A percentile compares a stretch with the other conserved stretches of the same genome.
These are phyloP conservation scores for Epithele typhae DNA, from an alignment of 768 basidiomycete genomes.

Conservation along the genomic window DNA sequence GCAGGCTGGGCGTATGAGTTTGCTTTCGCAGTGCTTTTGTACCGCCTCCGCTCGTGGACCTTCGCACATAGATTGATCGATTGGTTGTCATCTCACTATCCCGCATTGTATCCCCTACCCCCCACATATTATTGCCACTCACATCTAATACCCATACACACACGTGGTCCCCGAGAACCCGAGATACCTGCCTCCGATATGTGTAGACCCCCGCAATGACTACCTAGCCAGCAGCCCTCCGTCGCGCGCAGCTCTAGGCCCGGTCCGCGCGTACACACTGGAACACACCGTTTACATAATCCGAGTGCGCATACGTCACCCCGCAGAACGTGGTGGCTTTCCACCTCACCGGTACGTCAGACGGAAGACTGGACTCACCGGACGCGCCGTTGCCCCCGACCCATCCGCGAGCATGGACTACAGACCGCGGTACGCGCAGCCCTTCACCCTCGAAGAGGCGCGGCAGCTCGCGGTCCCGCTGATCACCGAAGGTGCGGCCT, in stretches of 20 bases:
- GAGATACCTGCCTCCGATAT: no score
- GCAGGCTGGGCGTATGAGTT: slow-evolving; percentile 51
- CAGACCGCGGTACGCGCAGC: slow-evolving; percentile 63
- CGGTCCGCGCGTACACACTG: slow-evolving; percentile 7
- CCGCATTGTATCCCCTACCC: slow-evolving; percentile 19
- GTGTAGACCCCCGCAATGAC: no score
- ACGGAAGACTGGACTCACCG: no score
- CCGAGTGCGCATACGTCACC: background rate
- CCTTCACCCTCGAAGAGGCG: slow-evolving; percentile 68
- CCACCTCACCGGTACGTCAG: no score
- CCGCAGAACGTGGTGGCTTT: background rate
- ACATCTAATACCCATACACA: slow-evolving; percentile 10
- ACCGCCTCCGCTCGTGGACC: background rate
- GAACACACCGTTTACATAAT: slow-evolving; percentile 14
- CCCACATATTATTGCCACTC: slow-evolving; percentile 4
- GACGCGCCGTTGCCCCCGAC: no score
- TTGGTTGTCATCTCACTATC: background rate
- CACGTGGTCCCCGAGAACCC: background rate
- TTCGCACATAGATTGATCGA: no score
- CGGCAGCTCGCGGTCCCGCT: slow-evolving; percentile 57
- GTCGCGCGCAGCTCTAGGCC: no score
- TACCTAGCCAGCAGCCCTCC: no score
- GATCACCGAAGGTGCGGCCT: slow-evolving; percentile 61
- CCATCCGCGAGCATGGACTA: slow-evolving; percentile 49
- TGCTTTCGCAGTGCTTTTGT: slow-evolving; percentile 14